Evolutionary conservation across 2,329 filamentous ascomycete genomes (phyloP).

Genomic region (Leptographium galeiforme): DNA sequence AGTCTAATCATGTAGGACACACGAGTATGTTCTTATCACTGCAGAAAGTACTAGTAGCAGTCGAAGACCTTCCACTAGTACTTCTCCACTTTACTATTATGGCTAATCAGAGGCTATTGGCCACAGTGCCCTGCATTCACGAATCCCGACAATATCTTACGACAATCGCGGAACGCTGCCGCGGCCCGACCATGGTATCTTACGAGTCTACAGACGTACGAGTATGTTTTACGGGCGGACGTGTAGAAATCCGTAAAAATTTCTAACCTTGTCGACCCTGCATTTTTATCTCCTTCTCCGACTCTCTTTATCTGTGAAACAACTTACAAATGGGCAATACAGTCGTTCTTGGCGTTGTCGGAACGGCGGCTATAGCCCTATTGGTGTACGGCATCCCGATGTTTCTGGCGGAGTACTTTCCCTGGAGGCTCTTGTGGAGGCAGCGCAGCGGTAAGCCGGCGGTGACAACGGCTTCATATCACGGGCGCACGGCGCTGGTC

Average conservation of each 20-base stretch:
- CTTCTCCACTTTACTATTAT: too few relatives aligned
- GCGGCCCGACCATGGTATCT: background rate
- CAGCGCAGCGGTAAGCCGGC: slow-evolving; percentile 21
- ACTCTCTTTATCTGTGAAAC: too few relatives aligned
- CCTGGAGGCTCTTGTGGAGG: slow-evolving; percentile 18
- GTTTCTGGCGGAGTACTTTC: slow-evolving; percentile 22
- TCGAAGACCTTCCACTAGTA: too few relatives aligned
- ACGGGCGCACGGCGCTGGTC: slow-evolving; percentile 21
- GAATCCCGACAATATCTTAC: background rate
- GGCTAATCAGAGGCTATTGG: too few relatives aligned
- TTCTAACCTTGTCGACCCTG: too few relatives aligned
- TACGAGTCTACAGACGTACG: background rate
- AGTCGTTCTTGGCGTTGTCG: background rate
- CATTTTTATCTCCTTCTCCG: too few relatives aligned
- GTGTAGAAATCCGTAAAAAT: too few relatives aligned
- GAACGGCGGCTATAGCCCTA: slow-evolving; percentile 10
- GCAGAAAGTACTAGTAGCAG: too few relatives aligned
- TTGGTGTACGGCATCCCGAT: slow-evolving; percentile 18
- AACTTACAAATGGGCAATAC: background rate
- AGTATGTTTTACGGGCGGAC: too few relatives aligned
- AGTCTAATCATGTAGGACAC: too few relatives aligned
- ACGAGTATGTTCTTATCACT: too few relatives aligned
- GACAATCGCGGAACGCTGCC: slow-evolving; percentile 1
- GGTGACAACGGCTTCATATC: slow-evolving; percentile 21
- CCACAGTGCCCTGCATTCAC: too few relatives aligned